Base-by-base conservation (phyloP, 768 basidiomycete species). In the Lepiota brunneoincarnata region DNA sequence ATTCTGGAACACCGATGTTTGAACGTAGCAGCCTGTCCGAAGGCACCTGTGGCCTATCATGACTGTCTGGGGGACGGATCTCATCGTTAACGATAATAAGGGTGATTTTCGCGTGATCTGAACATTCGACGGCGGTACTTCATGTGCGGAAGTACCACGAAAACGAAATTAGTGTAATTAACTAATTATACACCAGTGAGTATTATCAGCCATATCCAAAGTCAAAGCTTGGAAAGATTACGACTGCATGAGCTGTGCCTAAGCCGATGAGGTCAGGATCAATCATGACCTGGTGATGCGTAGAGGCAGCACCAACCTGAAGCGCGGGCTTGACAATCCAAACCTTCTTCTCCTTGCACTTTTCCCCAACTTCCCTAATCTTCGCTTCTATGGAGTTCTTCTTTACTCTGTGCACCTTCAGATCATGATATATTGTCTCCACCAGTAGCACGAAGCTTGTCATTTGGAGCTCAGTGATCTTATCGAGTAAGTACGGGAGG, bases 351-450 rank as follows among this genome's bases (percentile, higher is more conserved):
- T 83, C 80, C 65, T 81, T 87, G 61, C 81, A 84, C 63, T 89
- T 92, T 69, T 86, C 87, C 14, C 81, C 76, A 11, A 92, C 78
- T 67, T 92, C 89, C 42, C 80, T 76, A 35, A 94, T 75, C 66
- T 93, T 93, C 2, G 83, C 84, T 67, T 91, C 89, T 41, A 94
- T 84, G 3, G 89, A 83, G 46, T 85, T 88, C 76, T 93, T 93
- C 74, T 87, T 91, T 58, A 92, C 79, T 53, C 85, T 86, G 59
- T 87, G 72, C n/a, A 66, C 68, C 28, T 81, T 81, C 37, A 93
- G 72, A 23, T 87, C 87, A 58, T 86, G 81, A 61, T 85, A 81
- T 59, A 93, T 78, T 6, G 81, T 76, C 55, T 93, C 91, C 0
- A 92, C 78, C 24, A 94, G 79, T 51, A 83, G 77, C 6, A 75